These are phyloP conservation scores for Trifolium subterraneum DNA, from an alignment of 306 rosid genomes.

Conservation along the genomic window DNA sequence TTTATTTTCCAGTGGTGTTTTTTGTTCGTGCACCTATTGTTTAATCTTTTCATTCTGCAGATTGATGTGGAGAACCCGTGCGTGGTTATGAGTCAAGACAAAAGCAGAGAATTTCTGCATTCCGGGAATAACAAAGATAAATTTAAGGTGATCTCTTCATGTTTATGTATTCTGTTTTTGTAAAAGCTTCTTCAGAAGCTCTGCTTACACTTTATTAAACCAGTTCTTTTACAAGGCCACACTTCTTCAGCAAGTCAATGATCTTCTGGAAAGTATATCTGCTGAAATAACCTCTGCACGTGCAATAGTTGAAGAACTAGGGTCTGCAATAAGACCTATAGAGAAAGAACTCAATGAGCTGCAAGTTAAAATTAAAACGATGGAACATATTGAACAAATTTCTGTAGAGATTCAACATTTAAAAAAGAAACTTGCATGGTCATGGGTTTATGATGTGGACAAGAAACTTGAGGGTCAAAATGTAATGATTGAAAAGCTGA, in stretches of 20 bases:
- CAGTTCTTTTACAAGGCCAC: conserved; percentile 98
- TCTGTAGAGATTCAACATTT: conserved; percentile 63
- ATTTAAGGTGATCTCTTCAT: conserved; percentile 72
- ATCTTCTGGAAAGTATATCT: conserved; percentile 72
- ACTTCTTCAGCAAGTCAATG: conserved; percentile 90
- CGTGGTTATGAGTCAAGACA: conserved; percentile 90
- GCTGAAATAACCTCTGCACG: conserved; percentile 56
- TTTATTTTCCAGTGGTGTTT: not conserved
- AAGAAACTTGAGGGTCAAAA: conserved; percentile 59
- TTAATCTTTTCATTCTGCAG: conserved; percentile 50
- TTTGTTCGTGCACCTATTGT: conserved; percentile 23
- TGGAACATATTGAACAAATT: conserved; percentile 85
- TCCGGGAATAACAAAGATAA: conserved; percentile 87
- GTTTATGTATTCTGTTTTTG: conserved; percentile 25
- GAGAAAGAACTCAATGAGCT: conserved; percentile 80
- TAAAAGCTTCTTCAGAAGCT: conserved; percentile 38
- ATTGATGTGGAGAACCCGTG: conserved; percentile 97
- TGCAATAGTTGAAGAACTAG: conserved; percentile 66
- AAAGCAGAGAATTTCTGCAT: conserved; percentile 92
- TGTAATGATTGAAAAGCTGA: conserved; percentile 60
- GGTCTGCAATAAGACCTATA: conserved; percentile 73
- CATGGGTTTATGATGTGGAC: conserved; percentile 87
- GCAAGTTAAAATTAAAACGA: conserved; percentile 69
- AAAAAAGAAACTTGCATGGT: conserved; percentile 93
- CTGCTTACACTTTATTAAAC: conserved; percentile 53